Percentiles rank a stretch among this genome's conserved stretches.
Conservation (phyloP, 768 basidiomycete genomes). For the Leccinellum albellum region DNA sequence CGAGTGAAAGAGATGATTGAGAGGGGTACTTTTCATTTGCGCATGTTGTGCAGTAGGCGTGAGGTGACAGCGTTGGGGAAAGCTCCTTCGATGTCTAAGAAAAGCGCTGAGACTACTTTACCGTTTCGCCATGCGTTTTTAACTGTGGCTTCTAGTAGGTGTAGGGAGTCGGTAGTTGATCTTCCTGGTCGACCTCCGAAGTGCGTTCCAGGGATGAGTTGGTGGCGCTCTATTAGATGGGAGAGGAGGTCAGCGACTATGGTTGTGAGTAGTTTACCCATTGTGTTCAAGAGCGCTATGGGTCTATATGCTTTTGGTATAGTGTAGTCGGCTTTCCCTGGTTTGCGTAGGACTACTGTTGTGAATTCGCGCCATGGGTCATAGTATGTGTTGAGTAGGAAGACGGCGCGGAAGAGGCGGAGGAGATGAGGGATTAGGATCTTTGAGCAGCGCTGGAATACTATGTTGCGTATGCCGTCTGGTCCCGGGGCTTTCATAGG, state of each 20-base stretch:
- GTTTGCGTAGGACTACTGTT: neutral
- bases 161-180: neutral
- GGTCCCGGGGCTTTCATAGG: neutral
- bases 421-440: neutral
- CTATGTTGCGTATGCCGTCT: neutral
- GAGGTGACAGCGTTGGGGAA: slow-evolving; percentile 4
- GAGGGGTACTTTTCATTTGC: neutral
- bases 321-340: neutral
- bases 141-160: neutral
- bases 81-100: slow-evolving; percentile 1
- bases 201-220: neutral
- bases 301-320: neutral
- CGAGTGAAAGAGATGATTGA: slow-evolving; percentile 5
- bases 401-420: neutral
- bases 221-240: neutral
- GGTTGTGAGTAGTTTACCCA: neutral
- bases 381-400: too few relatives aligned
- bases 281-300: neutral
- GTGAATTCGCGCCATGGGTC: neutral
- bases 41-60: slow-evolving; percentile 5
- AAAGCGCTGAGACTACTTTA: neutral
- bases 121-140: neutral
- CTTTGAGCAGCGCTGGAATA: neutral
- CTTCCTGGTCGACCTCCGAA: neutral
- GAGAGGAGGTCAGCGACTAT: neutral